Evolutionary conservation across 768 basidiomycete genomes (phyloP), one percentile per base, ranked within the genome.

Genomic region (Nidularia pulvinata): DNA sequence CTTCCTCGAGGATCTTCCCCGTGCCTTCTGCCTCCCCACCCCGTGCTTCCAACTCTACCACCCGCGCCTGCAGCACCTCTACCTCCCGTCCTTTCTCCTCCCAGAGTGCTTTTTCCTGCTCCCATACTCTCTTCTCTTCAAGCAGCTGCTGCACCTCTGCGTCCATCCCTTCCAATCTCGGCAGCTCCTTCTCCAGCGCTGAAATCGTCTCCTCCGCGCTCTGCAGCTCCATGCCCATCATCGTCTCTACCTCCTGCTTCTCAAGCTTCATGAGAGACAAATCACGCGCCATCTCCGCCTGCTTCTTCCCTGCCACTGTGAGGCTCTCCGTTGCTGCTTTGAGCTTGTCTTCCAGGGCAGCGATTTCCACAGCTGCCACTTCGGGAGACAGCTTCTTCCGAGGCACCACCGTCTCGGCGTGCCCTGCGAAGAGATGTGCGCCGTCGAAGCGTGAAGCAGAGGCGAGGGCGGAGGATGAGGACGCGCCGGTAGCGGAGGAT

Each of bases 371-470:
- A 2, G 74, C 67, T 11, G 77, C 69, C 9, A 79, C 68, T 32
- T 78, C 73, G 0, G 80, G 70, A 3, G 75, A 73, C 42, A 76
- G 67, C 33, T 72, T 72, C 42, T 70, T 61, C 45, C 65, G 70
- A 0, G 89, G 89, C 0, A 88, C 72, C 14, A 89, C 70, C 4
- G 89, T 80, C 44, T 85, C 79, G 3, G 81, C 83, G 58, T 93
- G 89, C 0, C 93, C 92, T 0, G 93, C 90, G 58, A 93, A 93
- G 50, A 94, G 75, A 70, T 93, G 91, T 0, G 88, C 84, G 10
- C 91, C 91, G 51, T 91, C 90, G 64, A 95, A 95, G 37, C 82
- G 83, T 9, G 72, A 60, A 39, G 74, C 76, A 14, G 78, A 71
- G 5, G 81, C 70, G 7, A 72, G 60, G 42, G 74, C 76, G n/a